Base-by-base conservation (phyloP, 306 rosid species). In the Cicer bijugum region DNA sequence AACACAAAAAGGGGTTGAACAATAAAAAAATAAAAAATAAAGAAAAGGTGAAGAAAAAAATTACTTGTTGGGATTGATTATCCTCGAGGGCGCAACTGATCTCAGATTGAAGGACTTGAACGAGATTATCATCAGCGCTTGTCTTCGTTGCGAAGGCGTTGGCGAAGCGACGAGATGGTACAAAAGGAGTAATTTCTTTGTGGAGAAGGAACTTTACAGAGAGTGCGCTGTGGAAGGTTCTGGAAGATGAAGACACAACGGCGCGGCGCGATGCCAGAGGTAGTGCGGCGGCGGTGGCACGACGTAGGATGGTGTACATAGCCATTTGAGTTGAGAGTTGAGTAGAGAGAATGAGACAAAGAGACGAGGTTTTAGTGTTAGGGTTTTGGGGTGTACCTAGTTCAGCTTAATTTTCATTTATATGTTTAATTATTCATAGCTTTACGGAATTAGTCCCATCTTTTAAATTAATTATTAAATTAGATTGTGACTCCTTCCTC, bases 251-350 rank as follows among this genome's bases (percentile, higher is more conserved):
- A 7, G 91, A 71, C 1, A 80, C 78, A 1, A 15, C 12, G 8
- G 81, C 33, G 15, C 94, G 88, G 72, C 80, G 33, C 2, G 82
- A 80, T 1, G 80, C 86, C 2, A 83, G 72, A 38, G 97, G 84
- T 5, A 91, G 19, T 2, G 67, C 76, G 46, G 89, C 71, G n/a
- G 82, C 59, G 65, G 92, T 67, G 7, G 84, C 88, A 17, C 90
- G 86, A 75, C 97, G 97, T 2, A 93, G 87, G 16, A 78, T n/a
- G 20, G 90, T 80, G 86, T 58, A 75, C 43, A 88, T 59, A 28
- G 91, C 87, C 94, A 88, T 91, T 82, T 74, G n/a, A 88, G 88
- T 82, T 74, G n/a, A 14, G 52, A 8, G 46, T 8, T 12, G 42
- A 46, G 52, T 1, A 68, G 16, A 47, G 16, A 47, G 33, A 28